phyloP scores from a whole-genome alignment of 495 filamentous ascomycete species.

The Mycothermus thermophilus region DNA sequence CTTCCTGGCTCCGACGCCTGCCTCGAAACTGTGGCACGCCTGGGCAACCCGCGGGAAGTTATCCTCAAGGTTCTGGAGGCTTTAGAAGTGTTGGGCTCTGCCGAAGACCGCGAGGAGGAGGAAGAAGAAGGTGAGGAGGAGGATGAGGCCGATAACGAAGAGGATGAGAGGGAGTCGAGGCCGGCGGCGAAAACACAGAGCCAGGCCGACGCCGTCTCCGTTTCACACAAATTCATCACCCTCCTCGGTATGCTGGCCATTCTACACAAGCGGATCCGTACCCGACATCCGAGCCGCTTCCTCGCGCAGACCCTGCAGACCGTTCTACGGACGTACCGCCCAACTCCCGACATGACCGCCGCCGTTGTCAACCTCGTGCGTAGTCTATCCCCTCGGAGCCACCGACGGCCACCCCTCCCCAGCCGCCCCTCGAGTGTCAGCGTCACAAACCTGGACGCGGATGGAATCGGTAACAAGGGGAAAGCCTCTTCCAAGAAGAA shows the following conservation, averaged over 20 bases:
- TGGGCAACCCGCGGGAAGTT: slow-evolving; percentile 89
- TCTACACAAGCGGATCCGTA: slow-evolving; percentile 78
- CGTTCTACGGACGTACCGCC: slow-evolving; percentile 54
- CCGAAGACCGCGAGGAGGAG: slow-evolving; percentile 21
- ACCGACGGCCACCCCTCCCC: slow-evolving; percentile 63
- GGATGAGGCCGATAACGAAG: slow-evolving; percentile 7
- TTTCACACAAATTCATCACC: slow-evolving; percentile 50
- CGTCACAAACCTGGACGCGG: slow-evolving; percentile 31
- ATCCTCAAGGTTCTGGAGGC: slow-evolving; percentile 76
- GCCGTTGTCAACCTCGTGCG: slow-evolving; percentile 64
- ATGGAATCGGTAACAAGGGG: no score
- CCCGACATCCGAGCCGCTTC: slow-evolving; percentile 84
- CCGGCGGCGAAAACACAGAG: no score
- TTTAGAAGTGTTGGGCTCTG: slow-evolving; percentile 39
- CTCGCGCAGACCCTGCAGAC: slow-evolving; percentile 78
- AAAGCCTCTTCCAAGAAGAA: slow-evolving; percentile 32
- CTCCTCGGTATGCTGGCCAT: slow-evolving; percentile 68
- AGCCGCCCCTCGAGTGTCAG: slow-evolving; percentile 51
- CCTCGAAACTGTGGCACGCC: slow-evolving; percentile 57
- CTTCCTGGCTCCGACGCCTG: slow-evolving; percentile 61
- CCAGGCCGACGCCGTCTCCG: slow-evolving; percentile 9
- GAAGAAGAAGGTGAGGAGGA: slow-evolving; percentile 24
- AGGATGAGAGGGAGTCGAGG: no score
- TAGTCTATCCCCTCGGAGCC: slow-evolving; percentile 53
- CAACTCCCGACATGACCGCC: slow-evolving; percentile 48